phyloP scores from a whole-genome alignment of 1,284 basidiomycete genomes.

The Paramarasmius palmivorus region DNA sequence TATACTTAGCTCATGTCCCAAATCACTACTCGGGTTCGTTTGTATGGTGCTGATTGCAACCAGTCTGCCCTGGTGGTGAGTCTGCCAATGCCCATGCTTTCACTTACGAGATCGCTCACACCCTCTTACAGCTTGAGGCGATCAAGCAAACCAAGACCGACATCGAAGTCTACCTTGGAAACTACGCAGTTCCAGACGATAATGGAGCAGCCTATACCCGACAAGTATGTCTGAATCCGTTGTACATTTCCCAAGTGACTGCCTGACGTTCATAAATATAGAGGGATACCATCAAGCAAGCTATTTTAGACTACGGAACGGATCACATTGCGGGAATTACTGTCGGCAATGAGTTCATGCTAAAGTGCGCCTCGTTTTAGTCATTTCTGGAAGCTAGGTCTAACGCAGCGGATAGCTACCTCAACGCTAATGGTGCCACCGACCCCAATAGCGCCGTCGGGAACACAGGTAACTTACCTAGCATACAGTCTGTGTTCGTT shows the following conservation, averaged over 20 bases:
- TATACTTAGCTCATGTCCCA: conserved; percentile 41
- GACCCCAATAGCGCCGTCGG: conserved; percentile 58
- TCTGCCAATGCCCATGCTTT: background rate
- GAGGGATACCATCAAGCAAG: conserved; percentile 61
- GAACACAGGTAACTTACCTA: conserved; percentile 31
- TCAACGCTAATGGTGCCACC: conserved; percentile 43
- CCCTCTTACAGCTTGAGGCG: conserved; percentile 58
- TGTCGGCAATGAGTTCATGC: conserved; percentile 82
- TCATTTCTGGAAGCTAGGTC: background rate
- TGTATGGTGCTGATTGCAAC: conserved; percentile 19
- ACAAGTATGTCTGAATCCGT: conserved; percentile 55
- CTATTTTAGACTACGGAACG: conserved; percentile 78
- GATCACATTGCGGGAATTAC: conserved; percentile 81
- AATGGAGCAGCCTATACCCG: conserved; percentile 68
- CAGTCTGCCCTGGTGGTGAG: conserved; percentile 25
- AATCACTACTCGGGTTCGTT: conserved; percentile 30
- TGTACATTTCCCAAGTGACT: conserved; percentile 62
- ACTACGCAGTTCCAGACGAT: conserved; percentile 67
- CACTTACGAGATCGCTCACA: background rate
- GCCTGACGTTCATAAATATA: conserved; percentile 53
- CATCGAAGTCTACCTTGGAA: conserved; percentile 85
- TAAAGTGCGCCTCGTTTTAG: conserved; percentile 53
- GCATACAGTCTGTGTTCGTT: background rate
- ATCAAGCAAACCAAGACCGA: conserved; percentile 89
- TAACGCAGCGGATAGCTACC: conserved; percentile 42